Evolutionary conservation across 2,329 filamentous ascomycete genomes (phyloP), one percentile per base, ranked within the genome.

Genomic region (Colletotrichum spaethianum): DNA sequence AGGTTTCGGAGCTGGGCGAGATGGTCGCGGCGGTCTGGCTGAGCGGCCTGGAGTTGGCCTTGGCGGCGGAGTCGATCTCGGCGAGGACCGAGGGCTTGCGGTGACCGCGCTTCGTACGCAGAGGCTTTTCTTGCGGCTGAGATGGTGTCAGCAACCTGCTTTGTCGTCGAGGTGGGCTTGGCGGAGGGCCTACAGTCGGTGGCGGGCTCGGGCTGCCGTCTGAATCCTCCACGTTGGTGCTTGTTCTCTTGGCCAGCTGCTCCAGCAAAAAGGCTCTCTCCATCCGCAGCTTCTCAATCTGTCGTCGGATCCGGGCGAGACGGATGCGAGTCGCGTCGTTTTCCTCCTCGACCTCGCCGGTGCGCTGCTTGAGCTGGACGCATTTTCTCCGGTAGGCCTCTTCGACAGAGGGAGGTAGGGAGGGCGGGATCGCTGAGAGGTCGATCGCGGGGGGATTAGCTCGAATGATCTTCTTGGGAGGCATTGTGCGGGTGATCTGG

Each of bases 341-440:
- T 79, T 94, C 93, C 72, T 94, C 92, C 81, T 98, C 95, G 77
- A 98, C 94, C 81, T 98, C 95, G 80, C 92, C 93, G 75, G 96
- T 94, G 73, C 96, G 93, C 77, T 94, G 93, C 84, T 97, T 97
- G 28, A 99, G 90, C 77, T 97, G 93, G 80, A 98, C 94, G 82
- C 96, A 98, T 90, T 99, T 98, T 75, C 94, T 91, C 78, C 96
- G 95, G 84, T 98, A 99, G 62, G 96, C 95, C 81, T 96, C 93
- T 83, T 99, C 96, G 74, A 98, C 95, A 20, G 95, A 97, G 20
- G 96, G 96, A 26, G 96, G 94, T 4, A 93, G 86, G 50, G 90
- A 83, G 20, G 90, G 89, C 38, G 90, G 90, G 66, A 89, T 85
- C 73, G 85, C 84, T 81, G 78, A 80, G 78, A 76, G 75, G 81